Percentiles rank a stretch among this genome's conserved stretches.
Evolutionary conservation across 495 filamentous ascomycete species (phyloP).

Genomic region (Penicillium crystallinum): DNA sequence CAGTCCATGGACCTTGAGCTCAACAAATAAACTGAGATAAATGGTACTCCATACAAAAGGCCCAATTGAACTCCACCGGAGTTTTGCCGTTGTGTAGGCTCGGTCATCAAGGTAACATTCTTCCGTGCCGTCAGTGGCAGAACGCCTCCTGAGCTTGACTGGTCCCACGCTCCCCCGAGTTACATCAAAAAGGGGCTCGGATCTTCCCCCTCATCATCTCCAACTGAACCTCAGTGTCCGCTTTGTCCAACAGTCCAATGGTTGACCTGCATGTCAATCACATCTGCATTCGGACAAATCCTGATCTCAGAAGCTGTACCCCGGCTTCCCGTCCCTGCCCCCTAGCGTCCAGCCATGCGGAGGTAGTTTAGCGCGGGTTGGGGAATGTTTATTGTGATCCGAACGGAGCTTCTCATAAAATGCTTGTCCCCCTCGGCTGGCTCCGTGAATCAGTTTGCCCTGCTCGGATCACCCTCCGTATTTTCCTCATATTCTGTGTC

Average conservation of each 20-base stretch:
- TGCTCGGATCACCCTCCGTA: constrained; percentile 26
- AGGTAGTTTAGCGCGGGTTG: constrained; percentile 10
- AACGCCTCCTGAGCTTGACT: constrained; percentile 7
- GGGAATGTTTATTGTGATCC: constrained; percentile 15
- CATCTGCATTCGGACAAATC: constrained; percentile 21
- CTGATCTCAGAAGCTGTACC: constrained; percentile 17
- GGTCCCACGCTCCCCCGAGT: neutral
- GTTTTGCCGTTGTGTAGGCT: constrained; percentile 11
- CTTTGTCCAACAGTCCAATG: constrained; percentile 4
- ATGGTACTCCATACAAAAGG: too few relatives aligned
- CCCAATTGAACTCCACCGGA: constrained; percentile 15
- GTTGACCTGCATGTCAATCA: constrained; percentile 7
- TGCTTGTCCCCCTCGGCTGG: constrained; percentile 23
- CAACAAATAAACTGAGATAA: neutral
- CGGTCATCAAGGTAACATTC: neutral
- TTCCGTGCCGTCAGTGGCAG: constrained; percentile 7
- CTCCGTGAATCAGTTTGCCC: constrained; percentile 30
- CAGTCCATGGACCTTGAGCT: too few relatives aligned
- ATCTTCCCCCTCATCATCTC: constrained; percentile 15
- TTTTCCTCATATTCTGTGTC: constrained; percentile 27
- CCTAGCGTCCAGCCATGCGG: constrained; percentile 29
- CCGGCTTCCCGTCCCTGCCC: constrained; percentile 20
- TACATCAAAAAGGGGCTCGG: constrained; percentile 13
- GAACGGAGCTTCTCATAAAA: constrained; percentile 20
- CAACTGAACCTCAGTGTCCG: constrained; percentile 2